A percentile compares a stretch with the other conserved stretches of the same genome.
Conservation (phyloP, 805 yeast genomes). For the Yueomyces sinensis region DNA sequence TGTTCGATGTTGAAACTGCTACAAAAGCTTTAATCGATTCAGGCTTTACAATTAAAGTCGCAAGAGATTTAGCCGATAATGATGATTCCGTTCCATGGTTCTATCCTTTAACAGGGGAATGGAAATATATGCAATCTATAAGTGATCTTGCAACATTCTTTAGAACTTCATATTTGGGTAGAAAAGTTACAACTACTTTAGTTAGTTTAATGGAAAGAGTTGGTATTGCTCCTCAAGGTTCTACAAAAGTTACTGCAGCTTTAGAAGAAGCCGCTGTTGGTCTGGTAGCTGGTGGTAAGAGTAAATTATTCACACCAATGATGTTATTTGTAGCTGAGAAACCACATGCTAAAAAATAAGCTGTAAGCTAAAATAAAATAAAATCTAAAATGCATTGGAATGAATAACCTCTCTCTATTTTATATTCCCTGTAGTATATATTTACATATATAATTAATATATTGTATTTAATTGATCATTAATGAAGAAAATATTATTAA, state of each 20-base stretch:
- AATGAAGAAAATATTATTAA: no score
- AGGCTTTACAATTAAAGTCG: constrained; percentile 72
- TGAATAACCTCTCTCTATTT: no score
- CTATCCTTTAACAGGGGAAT: constrained; percentile 90
- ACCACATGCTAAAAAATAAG: no score
- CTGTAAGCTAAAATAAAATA: no score
- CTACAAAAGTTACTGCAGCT: constrained; percentile 78
- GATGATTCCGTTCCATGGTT: constrained; percentile 92
- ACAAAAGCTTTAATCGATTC: constrained; percentile 71
- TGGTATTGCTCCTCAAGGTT: constrained; percentile 89
- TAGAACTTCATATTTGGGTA: constrained; percentile 81
- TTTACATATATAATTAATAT: no score
- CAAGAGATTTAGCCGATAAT: constrained; percentile 70
- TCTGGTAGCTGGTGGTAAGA: constrained; percentile 84
- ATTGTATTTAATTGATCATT: no score
- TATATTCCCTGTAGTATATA: no score
- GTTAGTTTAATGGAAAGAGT: constrained; percentile 74
- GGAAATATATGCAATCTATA: constrained; percentile 70
- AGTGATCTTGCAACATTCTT: constrained; percentile 71
- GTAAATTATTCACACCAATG: constrained; percentile 93
- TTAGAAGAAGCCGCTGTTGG: constrained; percentile 95
- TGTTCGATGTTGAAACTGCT: constrained; percentile 80
- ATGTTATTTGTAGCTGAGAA: constrained; percentile 82
- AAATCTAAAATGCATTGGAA: no score
- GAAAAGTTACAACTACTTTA: constrained; percentile 67